These are phyloP conservation scores for Craterostigma plantagineum DNA, from an alignment of 257 asterid genomes.

Conservation along the genomic window DNA sequence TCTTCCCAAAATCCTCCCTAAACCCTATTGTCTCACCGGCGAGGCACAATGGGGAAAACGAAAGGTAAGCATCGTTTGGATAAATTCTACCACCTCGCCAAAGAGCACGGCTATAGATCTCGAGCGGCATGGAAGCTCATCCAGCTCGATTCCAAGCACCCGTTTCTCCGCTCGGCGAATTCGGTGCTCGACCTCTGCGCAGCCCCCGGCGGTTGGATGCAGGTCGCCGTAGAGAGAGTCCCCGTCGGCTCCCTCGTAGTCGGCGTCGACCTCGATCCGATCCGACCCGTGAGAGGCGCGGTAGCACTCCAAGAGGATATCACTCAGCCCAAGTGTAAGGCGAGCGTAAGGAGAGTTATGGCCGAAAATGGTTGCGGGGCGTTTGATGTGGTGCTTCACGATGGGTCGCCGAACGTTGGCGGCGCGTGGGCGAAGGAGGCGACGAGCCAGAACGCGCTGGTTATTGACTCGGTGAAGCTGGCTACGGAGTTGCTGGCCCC, in stretches of 20 bases:
- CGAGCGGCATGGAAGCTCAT: conserved; percentile 87
- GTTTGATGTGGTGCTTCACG: conserved; percentile 73
- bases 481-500: conserved; percentile 73
- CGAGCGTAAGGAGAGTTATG: conserved; percentile 51
- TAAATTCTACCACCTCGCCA: conserved; percentile 63
- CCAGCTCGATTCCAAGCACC: conserved; percentile 63
- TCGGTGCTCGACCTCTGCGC: conserved; percentile 95
- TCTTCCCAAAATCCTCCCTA: too few relatives aligned
- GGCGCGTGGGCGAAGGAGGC: conserved; percentile 98
- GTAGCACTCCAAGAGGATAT: conserved; percentile 65
- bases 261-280: conserved; percentile 77
- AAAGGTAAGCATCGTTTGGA: conserved; percentile 92
- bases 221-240: conserved; percentile 54
- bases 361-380: conserved; percentile 56
- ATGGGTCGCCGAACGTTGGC: conserved; percentile 87
- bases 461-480: conserved; percentile 79
- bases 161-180: conserved; percentile 52
- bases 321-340: conserved; percentile 45
- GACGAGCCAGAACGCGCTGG: conserved; percentile 71
- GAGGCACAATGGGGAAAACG: conserved; percentile 49
- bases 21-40: too few relatives aligned
- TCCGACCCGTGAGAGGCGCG: conserved; percentile 76
- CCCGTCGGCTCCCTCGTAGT: conserved; percentile 78
- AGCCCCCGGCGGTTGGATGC: conserved; percentile 99
- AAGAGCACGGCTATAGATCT: conserved; percentile 75